Evolutionary conservation across 805 yeast genomes (phyloP).

Genomic region (Kodamaea leandrae): DNA sequence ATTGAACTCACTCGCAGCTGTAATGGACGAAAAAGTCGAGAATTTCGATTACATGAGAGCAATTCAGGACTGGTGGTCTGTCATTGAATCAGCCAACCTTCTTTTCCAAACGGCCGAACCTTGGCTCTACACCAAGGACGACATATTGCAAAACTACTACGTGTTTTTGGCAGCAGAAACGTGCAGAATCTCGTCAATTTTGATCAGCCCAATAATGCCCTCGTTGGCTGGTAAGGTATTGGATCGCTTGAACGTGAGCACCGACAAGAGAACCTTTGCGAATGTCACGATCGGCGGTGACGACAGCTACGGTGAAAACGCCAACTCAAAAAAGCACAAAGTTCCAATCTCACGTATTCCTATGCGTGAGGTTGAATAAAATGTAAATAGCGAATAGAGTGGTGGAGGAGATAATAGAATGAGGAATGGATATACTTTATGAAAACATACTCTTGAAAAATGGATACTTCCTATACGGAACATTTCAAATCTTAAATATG

Average conservation of each 20-base stretch:
- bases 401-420: not conserved
- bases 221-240: constrained; percentile 53
- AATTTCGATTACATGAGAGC: constrained; percentile 56
- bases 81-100: constrained; percentile 58
- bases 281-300: constrained; percentile 59
- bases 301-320: constrained; percentile 54
- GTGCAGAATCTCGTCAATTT: constrained; percentile 61
- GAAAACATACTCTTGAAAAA: no score
- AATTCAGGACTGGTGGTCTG: constrained; percentile 55
- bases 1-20: constrained; percentile 33
- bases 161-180: constrained; percentile 70
- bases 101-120: constrained; percentile 72
- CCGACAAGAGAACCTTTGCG: constrained; percentile 38
- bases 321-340: constrained; percentile 48
- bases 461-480: no score
- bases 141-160: constrained; percentile 43
- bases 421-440: not conserved
- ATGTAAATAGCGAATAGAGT: constrained; percentile 11
- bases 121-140: constrained; percentile 53
- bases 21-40: constrained; percentile 44
- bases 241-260: constrained; percentile 58
- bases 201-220: constrained; percentile 75
- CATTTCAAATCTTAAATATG: not conserved
- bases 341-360: constrained; percentile 42
- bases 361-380: constrained; percentile 12